These are phyloP conservation scores for Pseudozyma tsukubaensis DNA, from an alignment of 1,284 basidiomycete species.

Conservation along the genomic window DNA sequence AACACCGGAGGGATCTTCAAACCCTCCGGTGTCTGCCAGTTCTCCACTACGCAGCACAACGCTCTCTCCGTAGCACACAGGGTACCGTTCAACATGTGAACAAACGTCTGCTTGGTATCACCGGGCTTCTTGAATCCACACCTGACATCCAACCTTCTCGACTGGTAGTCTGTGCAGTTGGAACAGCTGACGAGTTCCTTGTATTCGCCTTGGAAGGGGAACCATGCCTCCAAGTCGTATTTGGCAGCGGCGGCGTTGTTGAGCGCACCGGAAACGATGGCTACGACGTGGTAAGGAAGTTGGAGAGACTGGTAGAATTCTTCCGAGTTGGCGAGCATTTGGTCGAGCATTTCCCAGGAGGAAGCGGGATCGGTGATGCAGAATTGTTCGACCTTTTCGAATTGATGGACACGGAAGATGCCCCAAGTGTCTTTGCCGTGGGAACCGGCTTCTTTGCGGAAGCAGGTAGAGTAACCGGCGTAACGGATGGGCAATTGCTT, in stretches of 20 bases:
- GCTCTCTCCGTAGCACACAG: slow-evolving; percentile 96
- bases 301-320: slow-evolving; percentile 95
- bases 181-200: slow-evolving; percentile 78
- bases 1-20: slow-evolving; percentile 87
- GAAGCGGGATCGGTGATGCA: slow-evolving; percentile 86
- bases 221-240: slow-evolving; percentile 98
- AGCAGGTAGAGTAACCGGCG: slow-evolving; percentile 86
- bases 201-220: slow-evolving; percentile 95
- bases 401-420: slow-evolving; percentile 99
- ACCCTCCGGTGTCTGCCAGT: slow-evolving; percentile 96
- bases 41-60: slow-evolving; percentile 97
- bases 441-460: slow-evolving; percentile 97
- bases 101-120: slow-evolving; percentile 66
- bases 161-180: slow-evolving; percentile 72
- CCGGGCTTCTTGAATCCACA: slow-evolving; percentile 68
- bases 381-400: slow-evolving; percentile 98
- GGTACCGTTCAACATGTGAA: slow-evolving; percentile 76
- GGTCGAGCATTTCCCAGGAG: slow-evolving; percentile 92
- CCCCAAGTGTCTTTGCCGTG: slow-evolving; percentile 99
- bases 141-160: slow-evolving; percentile 62
- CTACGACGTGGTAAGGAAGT: slow-evolving; percentile 89
- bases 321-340: slow-evolving; percentile 88
- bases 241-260: slow-evolving; percentile 98
- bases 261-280: slow-evolving; percentile 94
- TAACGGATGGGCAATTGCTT: slow-evolving; percentile 86